phyloP scores from a whole-genome alignment of 2,329 filamentous ascomycete species.

The Fusarium sp. region DNA sequence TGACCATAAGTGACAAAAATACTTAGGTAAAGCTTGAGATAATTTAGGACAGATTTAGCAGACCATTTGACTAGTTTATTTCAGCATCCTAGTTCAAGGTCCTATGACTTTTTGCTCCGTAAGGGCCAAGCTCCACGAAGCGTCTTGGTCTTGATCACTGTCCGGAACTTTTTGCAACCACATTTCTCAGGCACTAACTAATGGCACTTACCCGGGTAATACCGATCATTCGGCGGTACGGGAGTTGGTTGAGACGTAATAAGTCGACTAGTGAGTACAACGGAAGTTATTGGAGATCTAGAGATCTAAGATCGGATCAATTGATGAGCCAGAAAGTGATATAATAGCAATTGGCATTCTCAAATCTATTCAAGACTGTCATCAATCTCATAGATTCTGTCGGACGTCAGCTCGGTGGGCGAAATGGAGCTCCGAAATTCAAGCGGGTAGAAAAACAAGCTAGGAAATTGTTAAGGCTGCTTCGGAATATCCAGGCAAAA shows the following conservation, averaged over 20 bases:
- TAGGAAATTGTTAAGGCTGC: slow-evolving; percentile 55
- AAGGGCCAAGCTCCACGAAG: slow-evolving; percentile 7
- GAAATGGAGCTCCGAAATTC: slow-evolving; percentile 45
- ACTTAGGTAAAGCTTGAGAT: too few relatives aligned
- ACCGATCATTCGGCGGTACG: slow-evolving; percentile 48
- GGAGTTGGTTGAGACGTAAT: slow-evolving; percentile 42
- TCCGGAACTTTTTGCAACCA: slow-evolving; percentile 20
- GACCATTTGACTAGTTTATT: too few relatives aligned
- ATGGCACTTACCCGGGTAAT: slow-evolving; percentile 45
- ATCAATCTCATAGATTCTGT: slow-evolving; percentile 11
- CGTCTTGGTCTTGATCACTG: slow-evolving; percentile 7
- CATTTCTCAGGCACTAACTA: slow-evolving; percentile 46
- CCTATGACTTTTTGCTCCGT: too few relatives aligned
- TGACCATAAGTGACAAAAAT: too few relatives aligned
- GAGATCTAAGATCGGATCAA: slow-evolving; percentile 26
- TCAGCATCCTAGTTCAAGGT: too few relatives aligned
- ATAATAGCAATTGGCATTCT: slow-evolving; percentile 4
- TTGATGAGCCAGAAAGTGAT: slow-evolving; percentile 9
- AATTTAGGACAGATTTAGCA: too few relatives aligned
- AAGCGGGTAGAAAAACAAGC: slow-evolving; percentile 38
- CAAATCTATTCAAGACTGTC: background rate
- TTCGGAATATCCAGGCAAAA: slow-evolving; percentile 57
- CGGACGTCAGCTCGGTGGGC: slow-evolving; percentile 37
- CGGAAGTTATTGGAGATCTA: slow-evolving; percentile 10
- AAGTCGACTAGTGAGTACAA: slow-evolving; percentile 32